Conservation (phyloP, 371 early-diverging fungal species). For the Lichtheimia corymbifera region DNA sequence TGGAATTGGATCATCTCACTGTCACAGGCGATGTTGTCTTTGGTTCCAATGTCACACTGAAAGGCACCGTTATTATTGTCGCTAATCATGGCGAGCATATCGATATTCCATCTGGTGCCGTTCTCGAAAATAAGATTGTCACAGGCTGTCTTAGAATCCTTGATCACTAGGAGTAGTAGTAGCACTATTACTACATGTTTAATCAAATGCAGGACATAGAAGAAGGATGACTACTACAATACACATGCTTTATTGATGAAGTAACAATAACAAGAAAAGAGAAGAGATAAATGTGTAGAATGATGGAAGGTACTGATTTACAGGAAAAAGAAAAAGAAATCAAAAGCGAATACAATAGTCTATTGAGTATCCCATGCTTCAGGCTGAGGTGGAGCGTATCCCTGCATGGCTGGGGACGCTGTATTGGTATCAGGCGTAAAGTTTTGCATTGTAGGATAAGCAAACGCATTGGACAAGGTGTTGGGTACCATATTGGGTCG, state of each 20-base stretch:
- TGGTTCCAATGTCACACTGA: slow-evolving; percentile 90
- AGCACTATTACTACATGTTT: not conserved
- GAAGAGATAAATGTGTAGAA: too few species aligned
- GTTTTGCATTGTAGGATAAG: slow-evolving; percentile 9
- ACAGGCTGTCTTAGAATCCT: slow-evolving; percentile 94
- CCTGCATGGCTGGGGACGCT: not conserved
- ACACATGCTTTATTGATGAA: too few species aligned
- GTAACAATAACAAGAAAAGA: too few species aligned
- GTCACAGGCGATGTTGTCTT: slow-evolving; percentile 99
- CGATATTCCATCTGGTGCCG: slow-evolving; percentile 97
- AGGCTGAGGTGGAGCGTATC: too few species aligned
- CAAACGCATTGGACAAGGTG: slow-evolving; percentile 5
- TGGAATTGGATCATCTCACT: slow-evolving; percentile 98
- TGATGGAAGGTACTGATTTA: too few species aligned
- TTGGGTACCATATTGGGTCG: slow-evolving; percentile 3
- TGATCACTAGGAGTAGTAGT: slow-evolving; percentile 74
- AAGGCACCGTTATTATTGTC: slow-evolving; percentile 99
- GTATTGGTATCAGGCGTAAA: slow-evolving; percentile 1
- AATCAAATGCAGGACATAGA: not conserved
- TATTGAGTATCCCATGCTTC: slow-evolving; percentile 6
- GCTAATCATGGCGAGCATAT: slow-evolving; percentile 95
- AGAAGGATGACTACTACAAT: too few species aligned
- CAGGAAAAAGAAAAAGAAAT: not conserved
- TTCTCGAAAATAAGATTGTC: slow-evolving; percentile 98
- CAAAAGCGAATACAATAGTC: not conserved